A percentile compares a stretch with the other conserved stretches of the same genome.
Evolutionary conservation across 106 monocot genomes (phyloP).

Genomic region (Dioscorea alata): DNA sequence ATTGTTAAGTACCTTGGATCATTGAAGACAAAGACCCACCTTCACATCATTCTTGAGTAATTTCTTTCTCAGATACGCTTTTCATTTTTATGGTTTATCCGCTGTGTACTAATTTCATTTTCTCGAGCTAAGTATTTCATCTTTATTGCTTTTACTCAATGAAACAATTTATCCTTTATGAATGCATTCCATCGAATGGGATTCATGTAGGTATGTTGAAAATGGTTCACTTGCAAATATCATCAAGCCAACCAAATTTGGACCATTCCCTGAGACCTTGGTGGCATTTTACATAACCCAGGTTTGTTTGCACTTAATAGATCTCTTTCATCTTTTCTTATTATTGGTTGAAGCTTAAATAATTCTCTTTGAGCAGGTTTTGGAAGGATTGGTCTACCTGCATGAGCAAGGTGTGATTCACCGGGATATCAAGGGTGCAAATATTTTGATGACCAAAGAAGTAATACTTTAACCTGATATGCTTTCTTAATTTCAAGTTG

Average conservation of each 20-base stretch:
- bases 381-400: constrained; percentile 95
- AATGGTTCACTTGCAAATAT: constrained; percentile 98
- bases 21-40: constrained; percentile 93
- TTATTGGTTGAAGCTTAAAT: not conserved
- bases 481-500: too few relatives aligned
- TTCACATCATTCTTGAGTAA: constrained; percentile 98
- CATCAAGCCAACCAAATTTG: constrained; percentile 97
- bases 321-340: not conserved
- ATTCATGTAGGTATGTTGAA: constrained; percentile 79
- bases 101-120: not conserved
- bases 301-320: constrained; percentile 28
- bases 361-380: constrained; percentile 44
- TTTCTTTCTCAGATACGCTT: not conserved
- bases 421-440: constrained; percentile 98
- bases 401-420: constrained; percentile 99
- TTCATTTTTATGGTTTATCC: not conserved
- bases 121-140: not conserved
- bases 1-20: constrained; percentile 99
- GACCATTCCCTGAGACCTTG: constrained; percentile 94
- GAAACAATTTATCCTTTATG: not conserved
- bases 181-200: not conserved
- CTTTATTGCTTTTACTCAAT: not conserved
- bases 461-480: constrained; percentile 16
- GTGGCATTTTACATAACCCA: constrained; percentile 90
- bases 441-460: constrained; percentile 98